These are phyloP conservation scores for Microbotryum lychnidis-dioicae DNA, from an alignment of 1,284 basidiomycete species.

Conservation along the genomic window DNA sequence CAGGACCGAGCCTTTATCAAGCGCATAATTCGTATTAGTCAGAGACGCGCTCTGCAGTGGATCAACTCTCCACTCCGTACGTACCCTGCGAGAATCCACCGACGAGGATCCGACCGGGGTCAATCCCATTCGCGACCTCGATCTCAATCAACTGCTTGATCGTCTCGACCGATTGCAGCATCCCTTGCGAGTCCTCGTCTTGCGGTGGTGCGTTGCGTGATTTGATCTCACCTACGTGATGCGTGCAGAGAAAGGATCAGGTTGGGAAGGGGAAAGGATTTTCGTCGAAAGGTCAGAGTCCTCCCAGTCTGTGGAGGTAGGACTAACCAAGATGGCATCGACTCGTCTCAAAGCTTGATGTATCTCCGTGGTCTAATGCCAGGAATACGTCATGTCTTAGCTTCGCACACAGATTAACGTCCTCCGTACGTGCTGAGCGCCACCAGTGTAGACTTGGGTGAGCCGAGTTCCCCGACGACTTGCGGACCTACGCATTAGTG, in stretches of 20 bases:
- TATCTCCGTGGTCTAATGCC: conserved; percentile 7
- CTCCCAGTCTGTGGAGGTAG: too few species aligned
- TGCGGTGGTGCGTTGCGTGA: conserved; percentile 46
- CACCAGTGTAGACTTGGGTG: too few species aligned
- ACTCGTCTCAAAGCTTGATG: conserved; percentile 2
- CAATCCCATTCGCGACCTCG: conserved; percentile 63
- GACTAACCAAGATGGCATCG: conserved; percentile 50
- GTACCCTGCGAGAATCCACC: conserved; percentile 75
- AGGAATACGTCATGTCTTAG: neutral
- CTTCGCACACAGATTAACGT: neutral
- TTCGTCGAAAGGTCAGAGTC: too few species aligned
- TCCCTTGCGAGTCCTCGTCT: conserved; percentile 62
- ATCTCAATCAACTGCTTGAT: conserved; percentile 63
- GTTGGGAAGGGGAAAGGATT: neutral
- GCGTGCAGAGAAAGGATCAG: conserved; percentile 37
- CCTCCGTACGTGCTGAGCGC: too few species aligned
- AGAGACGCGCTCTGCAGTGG: too few species aligned
- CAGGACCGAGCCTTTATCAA: too few species aligned
- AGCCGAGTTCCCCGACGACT: too few species aligned
- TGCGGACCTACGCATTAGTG: conserved; percentile 38
- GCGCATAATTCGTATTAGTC: too few species aligned
- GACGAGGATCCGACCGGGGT: conserved; percentile 51
- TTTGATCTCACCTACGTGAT: conserved; percentile 50
- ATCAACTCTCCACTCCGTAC: neutral
- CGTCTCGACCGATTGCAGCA: conserved; percentile 55